Evolutionary conservation across 2,329 filamentous ascomycete genomes (phyloP), one percentile per base, ranked within the genome.

Genomic region (Beauveria sp.): DNA sequence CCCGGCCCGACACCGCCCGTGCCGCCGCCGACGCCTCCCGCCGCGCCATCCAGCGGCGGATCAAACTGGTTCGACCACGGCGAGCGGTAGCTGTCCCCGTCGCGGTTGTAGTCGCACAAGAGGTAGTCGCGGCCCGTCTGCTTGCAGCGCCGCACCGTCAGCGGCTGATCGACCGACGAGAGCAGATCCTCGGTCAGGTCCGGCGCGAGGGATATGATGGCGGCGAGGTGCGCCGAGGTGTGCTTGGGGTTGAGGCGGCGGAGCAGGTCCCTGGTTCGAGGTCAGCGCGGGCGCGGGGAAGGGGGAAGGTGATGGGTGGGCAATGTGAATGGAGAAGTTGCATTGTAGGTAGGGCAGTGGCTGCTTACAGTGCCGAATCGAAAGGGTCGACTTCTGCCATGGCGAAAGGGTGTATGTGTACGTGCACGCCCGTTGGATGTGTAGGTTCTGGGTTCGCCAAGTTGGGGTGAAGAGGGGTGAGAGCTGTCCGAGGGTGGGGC

Each of bases 51-150:
- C 63, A 96, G 83, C 16, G 92, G 89, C 20, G 93, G 95, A 73
- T 98, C 92, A 75, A 99, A 99, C 77, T 96, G 90, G 78, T 98
- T 98, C 78, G 89, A 95, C 95, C 95, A 99, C n/a, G 95, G 95
- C 66, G 91, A 96, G 65, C 95, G 89, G 83, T 96, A 96, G 77
- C 90, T 96, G 79, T 97, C 93, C 65, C 95, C 95, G 77, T 99
- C 95, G 66, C 95, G 93, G 83, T 99, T 99, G 84, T 99, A 99
- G 83, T 99, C 95, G 82, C 95, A 99, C 71, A 97, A 89, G 57
- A 99, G 86, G 80, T 96, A 99, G 78, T 98, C 95, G 68, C 93
- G 90, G 69, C 92, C 91, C 38, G 91, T 89, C 77, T 93, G 90
- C 68, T 86, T 86, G 81, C 95, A 98, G 67, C 90, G 89, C 69